phyloP scores from a whole-genome alignment of 2,329 filamentous ascomycete genomes.

The Hypoxylon sp. region DNA sequence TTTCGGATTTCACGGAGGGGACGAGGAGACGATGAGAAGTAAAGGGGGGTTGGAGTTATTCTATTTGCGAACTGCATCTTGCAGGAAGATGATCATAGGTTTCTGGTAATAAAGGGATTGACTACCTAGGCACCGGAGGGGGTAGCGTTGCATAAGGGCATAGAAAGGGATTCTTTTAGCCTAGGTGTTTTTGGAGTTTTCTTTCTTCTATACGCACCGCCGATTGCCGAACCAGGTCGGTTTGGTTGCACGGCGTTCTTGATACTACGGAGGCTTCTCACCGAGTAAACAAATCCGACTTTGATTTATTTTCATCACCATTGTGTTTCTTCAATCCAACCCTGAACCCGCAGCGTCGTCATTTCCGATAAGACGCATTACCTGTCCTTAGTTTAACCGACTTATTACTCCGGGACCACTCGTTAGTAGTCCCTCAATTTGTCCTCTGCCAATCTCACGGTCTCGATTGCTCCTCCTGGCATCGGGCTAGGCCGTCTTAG shows the following conservation, averaged over 20 bases:
- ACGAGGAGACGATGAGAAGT: constrained; percentile 9
- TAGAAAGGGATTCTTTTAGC: constrained; percentile 37
- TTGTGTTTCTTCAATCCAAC: constrained; percentile 17
- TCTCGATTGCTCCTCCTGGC: constrained; percentile 29
- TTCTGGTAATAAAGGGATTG: constrained; percentile 27
- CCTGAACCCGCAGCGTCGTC: constrained; percentile 14
- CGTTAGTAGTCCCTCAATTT: constrained; percentile 2
- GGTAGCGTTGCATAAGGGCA: constrained; percentile 37
- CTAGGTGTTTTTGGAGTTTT: constrained; percentile 37
- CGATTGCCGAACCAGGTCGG: constrained; percentile 17
- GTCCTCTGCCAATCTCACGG: constrained; percentile 18
- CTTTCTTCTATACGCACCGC: constrained; percentile 11
- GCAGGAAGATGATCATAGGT: constrained; percentile 21
- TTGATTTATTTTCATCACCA: constrained; percentile 21
- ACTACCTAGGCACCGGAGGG: constrained; percentile 2
- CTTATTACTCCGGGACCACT: constrained; percentile 24
- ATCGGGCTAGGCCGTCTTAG: constrained; percentile 7
- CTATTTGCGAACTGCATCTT: constrained; percentile 28
- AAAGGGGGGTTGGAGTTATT: constrained; percentile 15
- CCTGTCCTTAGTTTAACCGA: constrained; percentile 28
- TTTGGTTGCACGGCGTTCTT: constrained; percentile 30
- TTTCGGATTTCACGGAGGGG: constrained; percentile 29
- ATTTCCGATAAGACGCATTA: constrained; percentile 32
- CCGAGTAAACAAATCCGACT: constrained; percentile 36
- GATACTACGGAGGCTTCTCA: constrained; percentile 29